Conservation (phyloP, 768 basidiomycete genomes). For the Coprinopsis sp. region DNA sequence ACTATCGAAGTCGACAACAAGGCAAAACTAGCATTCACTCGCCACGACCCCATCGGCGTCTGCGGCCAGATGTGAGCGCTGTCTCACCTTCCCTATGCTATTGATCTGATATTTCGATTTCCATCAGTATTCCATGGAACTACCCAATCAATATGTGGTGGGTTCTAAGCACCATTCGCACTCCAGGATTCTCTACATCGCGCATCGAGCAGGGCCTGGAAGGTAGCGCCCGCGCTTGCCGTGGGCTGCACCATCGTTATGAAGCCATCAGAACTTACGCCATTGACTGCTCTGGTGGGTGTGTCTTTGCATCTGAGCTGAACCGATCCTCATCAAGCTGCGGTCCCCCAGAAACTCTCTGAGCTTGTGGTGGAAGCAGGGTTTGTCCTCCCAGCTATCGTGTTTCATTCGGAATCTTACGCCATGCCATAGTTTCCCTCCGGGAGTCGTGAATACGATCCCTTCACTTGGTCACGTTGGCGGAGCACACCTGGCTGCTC, state of each 20-base stretch:
- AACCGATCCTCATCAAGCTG: constrained; percentile 4
- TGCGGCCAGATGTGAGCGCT: constrained; percentile 79
- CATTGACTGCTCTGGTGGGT: constrained; percentile 73
- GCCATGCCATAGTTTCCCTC: constrained; percentile 59
- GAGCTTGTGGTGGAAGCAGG: constrained; percentile 82
- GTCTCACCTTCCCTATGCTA: background rate
- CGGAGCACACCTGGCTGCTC: constrained; percentile 79
- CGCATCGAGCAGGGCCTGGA: constrained; percentile 62
- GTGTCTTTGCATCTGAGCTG: constrained; percentile 2
- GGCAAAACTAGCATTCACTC: constrained; percentile 79
- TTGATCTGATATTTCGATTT: constrained; percentile 8
- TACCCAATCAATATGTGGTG: constrained; percentile 88
- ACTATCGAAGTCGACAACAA: constrained; percentile 78
- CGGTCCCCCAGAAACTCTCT: constrained; percentile 59
- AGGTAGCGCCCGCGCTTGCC: constrained; percentile 89
- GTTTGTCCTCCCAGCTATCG: constrained; percentile 33
- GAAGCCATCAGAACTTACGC: constrained; percentile 89
- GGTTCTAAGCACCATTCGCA: constrained; percentile 10
- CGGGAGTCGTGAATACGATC: constrained; percentile 87
- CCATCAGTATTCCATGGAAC: constrained; percentile 87
- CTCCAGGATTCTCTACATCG: constrained; percentile 1
- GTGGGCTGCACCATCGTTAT: constrained; percentile 91
- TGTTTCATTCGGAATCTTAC: constrained; percentile 8
- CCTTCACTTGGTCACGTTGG: constrained; percentile 79
- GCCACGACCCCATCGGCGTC: constrained; percentile 90